A percentile compares a stretch with the other conserved stretches of the same genome.
These are phyloP conservation scores for Neurospora sp. DNA, from an alignment of 2,329 filamentous ascomycete species.

Conservation along the genomic window DNA sequence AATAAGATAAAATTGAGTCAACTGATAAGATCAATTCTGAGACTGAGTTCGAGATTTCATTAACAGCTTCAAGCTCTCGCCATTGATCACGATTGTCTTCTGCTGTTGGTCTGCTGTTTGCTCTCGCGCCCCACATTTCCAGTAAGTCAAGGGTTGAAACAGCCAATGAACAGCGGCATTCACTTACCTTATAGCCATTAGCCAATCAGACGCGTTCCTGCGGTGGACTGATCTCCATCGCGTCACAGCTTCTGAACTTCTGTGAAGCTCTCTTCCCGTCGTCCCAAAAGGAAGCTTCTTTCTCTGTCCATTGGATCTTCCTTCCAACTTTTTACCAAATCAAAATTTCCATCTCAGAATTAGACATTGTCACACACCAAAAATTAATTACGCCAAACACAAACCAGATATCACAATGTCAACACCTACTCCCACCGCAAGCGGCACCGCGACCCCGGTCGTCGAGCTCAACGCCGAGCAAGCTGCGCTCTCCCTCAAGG, in stretches of 20 bases:
- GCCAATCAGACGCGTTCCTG: conserved; percentile 14
- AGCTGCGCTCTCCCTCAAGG: conserved; percentile 32
- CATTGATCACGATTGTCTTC: not conserved
- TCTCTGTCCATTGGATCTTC: not conserved
- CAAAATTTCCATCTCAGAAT: not conserved
- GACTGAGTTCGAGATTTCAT: not conserved
- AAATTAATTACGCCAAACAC: too few species aligned
- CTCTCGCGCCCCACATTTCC: not conserved
- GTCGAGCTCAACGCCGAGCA: conserved; percentile 24
- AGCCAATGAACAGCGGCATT: not conserved
- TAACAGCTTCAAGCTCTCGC: not conserved
- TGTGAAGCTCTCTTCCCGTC: not conserved
- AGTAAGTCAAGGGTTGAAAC: not conserved
- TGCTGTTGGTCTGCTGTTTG: not conserved
- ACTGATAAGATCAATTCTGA: not conserved
- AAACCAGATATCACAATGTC: conserved; percentile 11
- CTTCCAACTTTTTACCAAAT: not conserved
- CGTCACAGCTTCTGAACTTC: conserved; percentile 3
- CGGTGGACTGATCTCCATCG: conserved; percentile 4
- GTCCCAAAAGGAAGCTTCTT: not conserved
- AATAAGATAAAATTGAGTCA: not conserved
- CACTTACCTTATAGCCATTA: not conserved
- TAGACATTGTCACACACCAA: not conserved
- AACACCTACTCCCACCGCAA: conserved; percentile 18
- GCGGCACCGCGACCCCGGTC: conserved; percentile 24